Evolutionary conservation across 1,284 basidiomycete genomes (phyloP), one percentile per base, ranked within the genome.

Genomic region (Melampsora medusae): DNA sequence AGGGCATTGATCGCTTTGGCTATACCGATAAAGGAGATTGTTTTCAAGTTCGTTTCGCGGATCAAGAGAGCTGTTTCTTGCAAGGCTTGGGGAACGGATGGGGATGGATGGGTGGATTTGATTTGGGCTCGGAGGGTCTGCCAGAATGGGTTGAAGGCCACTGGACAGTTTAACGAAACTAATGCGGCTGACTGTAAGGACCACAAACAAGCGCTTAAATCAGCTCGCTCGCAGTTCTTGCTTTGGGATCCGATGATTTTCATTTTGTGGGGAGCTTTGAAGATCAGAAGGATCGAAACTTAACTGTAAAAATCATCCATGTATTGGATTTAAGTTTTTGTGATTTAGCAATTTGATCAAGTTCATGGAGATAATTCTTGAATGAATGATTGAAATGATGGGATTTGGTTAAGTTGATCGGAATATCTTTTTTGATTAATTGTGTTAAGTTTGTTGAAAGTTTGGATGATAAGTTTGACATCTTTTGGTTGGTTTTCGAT

Each of bases 41-140:
- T 94, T 85, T 99, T 98, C 82, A 99, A 83, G 4, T 93, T 93
- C 10, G 91, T 89, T 85, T 99, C 96, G 69, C 96, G 88, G 89
- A 98, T 94, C 80, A 94, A 83, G 78, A 89, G 90, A 79, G 91
- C 92, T 80, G 87, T 80, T 22, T 82, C 79, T 35, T 79, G n/a
- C 3, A 5, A 38, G 2, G 28, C 46, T 14, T 19, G 22, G 2
- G 46, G 14, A 22, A 7, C 10, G 7, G 6, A 9, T n/a, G 50
- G 19, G 17, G n/a, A 17, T n/a, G 16, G 53, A 7, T 5, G 3
- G 5, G 5, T 12, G 4, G 38, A 28, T 7, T 65, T 31, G 9
- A 28, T 4, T 17, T 48, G 28, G 14, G 66, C 35, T n/a, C 31
- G 56, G 10, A 76, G 19, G 6, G 42, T 22, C 50, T n/a, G 12